A percentile compares a stretch with the other conserved stretches of the same genome.
phyloP scores from a whole-genome alignment of 202 grass and related monocot species.

The Tripidium arundinaceum region DNA sequence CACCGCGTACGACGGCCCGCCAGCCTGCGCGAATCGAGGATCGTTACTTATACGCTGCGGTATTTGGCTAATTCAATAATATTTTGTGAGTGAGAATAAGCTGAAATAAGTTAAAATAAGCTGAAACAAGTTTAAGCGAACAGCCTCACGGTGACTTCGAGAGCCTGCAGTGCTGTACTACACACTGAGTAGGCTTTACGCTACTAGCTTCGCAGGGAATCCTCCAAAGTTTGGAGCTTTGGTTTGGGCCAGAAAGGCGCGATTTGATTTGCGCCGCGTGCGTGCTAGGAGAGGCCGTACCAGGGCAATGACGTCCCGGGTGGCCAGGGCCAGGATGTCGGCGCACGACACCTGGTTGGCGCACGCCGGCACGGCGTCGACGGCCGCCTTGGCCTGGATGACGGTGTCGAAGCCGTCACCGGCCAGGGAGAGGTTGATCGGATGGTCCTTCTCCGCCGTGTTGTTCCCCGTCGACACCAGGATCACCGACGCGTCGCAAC shows the following conservation, averaged over 20 bases:
- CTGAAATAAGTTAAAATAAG: too few species aligned
- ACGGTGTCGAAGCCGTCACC: slow-evolving; percentile 91
- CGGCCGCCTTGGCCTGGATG: slow-evolving; percentile 73
- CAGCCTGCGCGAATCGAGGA: slow-evolving; percentile 33
- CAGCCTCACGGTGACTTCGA: too few species aligned
- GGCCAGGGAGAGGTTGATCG: slow-evolving; percentile 66
- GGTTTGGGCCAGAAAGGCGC: slow-evolving; percentile 15
- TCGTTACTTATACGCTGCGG: too few species aligned
- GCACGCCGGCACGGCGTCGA: slow-evolving; percentile 68
- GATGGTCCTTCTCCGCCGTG: slow-evolving; percentile 88
- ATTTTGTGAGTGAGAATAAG: too few species aligned
- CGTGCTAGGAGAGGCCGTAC: not conserved
- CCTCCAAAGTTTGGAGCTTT: slow-evolving; percentile 19
- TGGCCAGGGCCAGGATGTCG: slow-evolving; percentile 79
- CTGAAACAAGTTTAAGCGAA: too few species aligned
- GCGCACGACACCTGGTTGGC: slow-evolving; percentile 73
- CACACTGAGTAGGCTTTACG: too few species aligned
- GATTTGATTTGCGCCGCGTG: not conserved
- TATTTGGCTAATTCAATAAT: too few species aligned
- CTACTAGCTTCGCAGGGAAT: not conserved
- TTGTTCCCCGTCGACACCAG: slow-evolving; percentile 52
- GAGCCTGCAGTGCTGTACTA: too few species aligned
- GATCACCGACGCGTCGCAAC: slow-evolving; percentile 79
- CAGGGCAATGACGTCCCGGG: slow-evolving; percentile 61
- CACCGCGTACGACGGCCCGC: slow-evolving; percentile 68